A percentile compares a stretch with the other conserved stretches of the same genome.
phyloP scores from a whole-genome alignment of 2,329 filamentous ascomycete genomes.

The Clonostachys byssicola region DNA sequence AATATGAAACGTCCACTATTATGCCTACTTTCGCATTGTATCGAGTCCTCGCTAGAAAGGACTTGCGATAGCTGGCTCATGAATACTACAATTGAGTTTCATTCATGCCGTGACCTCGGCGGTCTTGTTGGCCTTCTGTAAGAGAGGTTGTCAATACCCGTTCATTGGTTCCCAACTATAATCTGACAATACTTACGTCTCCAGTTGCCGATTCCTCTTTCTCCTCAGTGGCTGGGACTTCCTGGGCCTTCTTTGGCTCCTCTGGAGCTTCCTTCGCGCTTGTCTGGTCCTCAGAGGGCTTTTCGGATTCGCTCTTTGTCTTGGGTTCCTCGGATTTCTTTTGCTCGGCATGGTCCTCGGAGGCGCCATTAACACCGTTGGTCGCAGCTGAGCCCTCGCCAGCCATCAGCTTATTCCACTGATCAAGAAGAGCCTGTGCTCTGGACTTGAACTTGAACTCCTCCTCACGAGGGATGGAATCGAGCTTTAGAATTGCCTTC shows the following conservation, averaged over 20 bases:
- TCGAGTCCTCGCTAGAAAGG: too few relatives aligned
- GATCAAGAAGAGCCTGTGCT: constrained; percentile 73
- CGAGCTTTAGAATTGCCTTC: constrained; percentile 87
- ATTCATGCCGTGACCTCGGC: too few relatives aligned
- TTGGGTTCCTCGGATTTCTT: constrained; percentile 31
- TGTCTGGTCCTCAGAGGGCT: constrained; percentile 9
- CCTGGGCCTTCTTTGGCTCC: constrained; percentile 5
- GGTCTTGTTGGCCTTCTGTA: too few relatives aligned
- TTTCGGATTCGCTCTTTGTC: constrained; percentile 22
- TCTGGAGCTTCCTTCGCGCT: not conserved
- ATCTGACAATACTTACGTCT: too few relatives aligned
- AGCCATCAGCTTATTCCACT: constrained; percentile 83
- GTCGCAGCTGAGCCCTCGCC: constrained; percentile 41
- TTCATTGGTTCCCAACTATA: too few relatives aligned
- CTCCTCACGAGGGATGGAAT: constrained; percentile 80
- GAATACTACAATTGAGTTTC: too few relatives aligned
- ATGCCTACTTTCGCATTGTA: too few relatives aligned
- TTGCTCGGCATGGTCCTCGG: constrained; percentile 27
- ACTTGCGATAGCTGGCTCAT: too few relatives aligned
- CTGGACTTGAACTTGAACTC: constrained; percentile 87
- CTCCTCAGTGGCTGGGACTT: not conserved
- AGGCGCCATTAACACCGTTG: constrained; percentile 44
- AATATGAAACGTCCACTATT: too few relatives aligned
- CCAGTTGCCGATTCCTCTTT: not conserved
- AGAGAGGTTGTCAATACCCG: too few relatives aligned